Base-by-base conservation (phyloP, 2,329 filamentous ascomycete genomes). In the Lachnellula occidentalis region DNA sequence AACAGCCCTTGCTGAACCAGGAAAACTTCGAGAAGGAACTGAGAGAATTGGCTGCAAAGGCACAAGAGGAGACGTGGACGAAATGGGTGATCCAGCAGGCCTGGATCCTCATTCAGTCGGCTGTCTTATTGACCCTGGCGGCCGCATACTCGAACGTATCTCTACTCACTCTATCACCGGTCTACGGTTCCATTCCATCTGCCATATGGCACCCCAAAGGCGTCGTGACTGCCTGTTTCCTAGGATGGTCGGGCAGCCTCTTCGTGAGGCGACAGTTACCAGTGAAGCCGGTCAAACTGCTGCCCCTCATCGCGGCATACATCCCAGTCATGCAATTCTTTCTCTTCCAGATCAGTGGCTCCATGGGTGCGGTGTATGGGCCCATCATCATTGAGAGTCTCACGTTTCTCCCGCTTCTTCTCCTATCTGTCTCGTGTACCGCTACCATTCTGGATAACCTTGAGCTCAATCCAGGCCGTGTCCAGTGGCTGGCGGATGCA, bases 181-280 rank as follows among this genome's bases (percentile, higher is more conserved):
- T 95, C 11, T 97, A 95, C 71, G 94, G 94, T 50, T 84, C 86
- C 15, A 88, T 95, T 37, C 88, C 92, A 1, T 78, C 90, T 1
- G 79, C 82, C 1, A 76, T 86, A 61, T 87, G 86, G 70, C 92
- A 96, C 69, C 73, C 78, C 50, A 80, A 81, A 67, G 78, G 84
- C 57, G 74, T 90, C 58, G 83, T 83, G 63, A 74, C 80, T 3
- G 84, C 82, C 27, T 82, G 84, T 57, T 85, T 91, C 58, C 70
- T 84, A 15, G 90, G 90, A 34, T 89, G 89, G 80, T 79, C 88
- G 8, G 77, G 79, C 24, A 88, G 88, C 66, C 68, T 85, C 47
- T 73, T 78, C 12, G 67, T 88, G 37, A 73, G 71, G 51, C 71
- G 75, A 27, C 67, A 74, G 8, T 68, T 83, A 70, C 72, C 76